These are phyloP conservation scores for Ogataea naganishii DNA, from an alignment of 805 yeast genomes.

Conservation along the genomic window DNA sequence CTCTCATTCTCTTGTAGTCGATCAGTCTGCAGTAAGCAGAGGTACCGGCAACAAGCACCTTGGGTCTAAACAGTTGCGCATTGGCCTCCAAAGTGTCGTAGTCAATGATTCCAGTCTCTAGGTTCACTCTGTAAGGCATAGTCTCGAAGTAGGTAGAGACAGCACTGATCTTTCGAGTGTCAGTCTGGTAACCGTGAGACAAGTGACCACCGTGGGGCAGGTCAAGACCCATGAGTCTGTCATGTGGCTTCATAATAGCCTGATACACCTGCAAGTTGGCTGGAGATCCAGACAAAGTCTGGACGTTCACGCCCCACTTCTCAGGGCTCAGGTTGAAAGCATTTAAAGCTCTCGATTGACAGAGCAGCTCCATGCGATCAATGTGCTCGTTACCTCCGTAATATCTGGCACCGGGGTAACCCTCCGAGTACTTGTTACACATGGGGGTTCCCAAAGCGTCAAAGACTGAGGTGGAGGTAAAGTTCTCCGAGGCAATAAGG, in stretches of 20 bases:
- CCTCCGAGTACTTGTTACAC: conserved; percentile 98
- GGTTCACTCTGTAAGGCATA: conserved; percentile 94
- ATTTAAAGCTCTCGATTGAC: conserved; percentile 90
- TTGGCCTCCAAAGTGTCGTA: conserved; percentile 90
- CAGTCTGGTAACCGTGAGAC: conserved; percentile 97
- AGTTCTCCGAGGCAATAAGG: conserved; percentile 93
- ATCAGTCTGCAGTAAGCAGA: conserved; percentile 96
- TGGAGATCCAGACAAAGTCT: conserved; percentile 93
- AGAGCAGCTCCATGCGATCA: conserved; percentile 84
- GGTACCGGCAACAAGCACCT: conserved; percentile 94
- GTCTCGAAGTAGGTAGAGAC: conserved; percentile 96
- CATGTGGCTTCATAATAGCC: conserved; percentile 91
- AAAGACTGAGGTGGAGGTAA: conserved; percentile 92
- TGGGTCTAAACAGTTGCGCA: conserved; percentile 90
- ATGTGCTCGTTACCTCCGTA: conserved; percentile 98
- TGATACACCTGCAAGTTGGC: conserved; percentile 96
- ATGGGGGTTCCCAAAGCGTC: conserved; percentile 96
- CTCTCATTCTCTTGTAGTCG: conserved; percentile 94
- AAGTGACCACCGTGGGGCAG: conserved; percentile 98
- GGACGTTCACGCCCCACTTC: conserved; percentile 97
- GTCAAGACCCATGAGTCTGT: conserved; percentile 95
- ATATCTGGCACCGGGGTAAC: conserved; percentile 98
- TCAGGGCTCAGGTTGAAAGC: conserved; percentile 77
- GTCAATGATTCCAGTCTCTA: conserved; percentile 89
- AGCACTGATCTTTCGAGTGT: conserved; percentile 85